Base-by-base conservation (phyloP, 129 eudicot genomes). In the Pseudognaphalium luteoalbum region DNA sequence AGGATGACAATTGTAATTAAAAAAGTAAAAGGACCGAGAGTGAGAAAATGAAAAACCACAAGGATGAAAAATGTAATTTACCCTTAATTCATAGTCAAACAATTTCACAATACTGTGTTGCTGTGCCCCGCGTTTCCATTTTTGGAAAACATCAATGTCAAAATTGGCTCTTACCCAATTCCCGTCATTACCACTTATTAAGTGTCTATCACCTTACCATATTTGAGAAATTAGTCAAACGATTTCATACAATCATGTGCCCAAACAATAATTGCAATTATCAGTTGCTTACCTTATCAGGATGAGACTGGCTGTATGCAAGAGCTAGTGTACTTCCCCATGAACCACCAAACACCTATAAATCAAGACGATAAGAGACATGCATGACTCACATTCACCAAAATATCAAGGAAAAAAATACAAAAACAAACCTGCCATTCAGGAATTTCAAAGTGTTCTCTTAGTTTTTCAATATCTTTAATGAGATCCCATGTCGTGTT, bases 311-410 rank as follows among this genome's bases (percentile, higher is more conserved):
- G 82, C 99, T 95, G 78, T 95, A 95, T 25, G 97, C 99, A 70
- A 95, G 96, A 79, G 99, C 83, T 69, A 95, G 92, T 16, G 99
- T 95, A 85, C 99, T 95, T 84, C 99, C 99, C 99, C 99, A 95
- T 74, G 99, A 95, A 63, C 99, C 99, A 79, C 99, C 99, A 84
- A 95, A 95, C 68, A 95, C 97, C 99, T 95, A 81, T 61, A 59
- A 77, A 64, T 71, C 68, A 74, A 59, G 17, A 65, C 69, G 68
- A 78, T 73, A 41, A 76, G 71, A 71, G 32, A 65, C 16, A 76
- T 22, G 77, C 5, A 63, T 54, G 62, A 66, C 51, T 10, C 19
- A 61, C 33, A 30, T 69, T 32, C 61, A 65, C 19, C 71, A 57
- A 72, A 62, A 16, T 15, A 44, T 42, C 34, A 44, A 67, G 74